Evolutionary conservation across 371 early-diverging fungal genomes (phyloP).

Genomic region (Smittium culicis): DNA sequence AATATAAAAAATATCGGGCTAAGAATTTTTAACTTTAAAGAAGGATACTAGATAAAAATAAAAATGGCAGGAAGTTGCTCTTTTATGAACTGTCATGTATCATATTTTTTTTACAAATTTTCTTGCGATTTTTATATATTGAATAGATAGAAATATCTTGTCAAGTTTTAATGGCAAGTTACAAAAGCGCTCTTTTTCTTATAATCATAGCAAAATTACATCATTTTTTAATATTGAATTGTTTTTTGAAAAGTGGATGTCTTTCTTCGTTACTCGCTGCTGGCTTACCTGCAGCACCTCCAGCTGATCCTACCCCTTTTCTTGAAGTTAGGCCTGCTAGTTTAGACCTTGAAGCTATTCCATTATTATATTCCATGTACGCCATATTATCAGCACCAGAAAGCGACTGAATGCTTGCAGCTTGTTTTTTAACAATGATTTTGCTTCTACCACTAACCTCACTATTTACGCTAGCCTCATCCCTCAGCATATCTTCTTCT

Average conservation of each 20-base stretch:
- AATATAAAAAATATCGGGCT: no score
- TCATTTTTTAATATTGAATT: conserved; percentile 27
- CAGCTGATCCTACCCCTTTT: conserved; percentile 25
- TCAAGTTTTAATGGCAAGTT: no score
- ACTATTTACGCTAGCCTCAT: conserved; percentile 31
- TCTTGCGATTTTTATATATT: no score
- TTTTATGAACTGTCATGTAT: no score
- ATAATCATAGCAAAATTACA: no score
- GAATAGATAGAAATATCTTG: no score
- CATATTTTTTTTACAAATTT: no score
- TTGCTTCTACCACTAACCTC: conserved; percentile 15
- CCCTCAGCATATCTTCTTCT: conserved; percentile 34
- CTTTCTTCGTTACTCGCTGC: conserved; percentile 33
- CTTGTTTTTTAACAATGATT: conserved; percentile 20
- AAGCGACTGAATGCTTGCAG: conserved; percentile 51
- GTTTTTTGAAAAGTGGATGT: conserved; percentile 56
- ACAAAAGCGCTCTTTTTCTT: no score
- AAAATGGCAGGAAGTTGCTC: no score
- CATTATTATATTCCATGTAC: conserved; percentile 55
- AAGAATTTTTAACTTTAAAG: no score
- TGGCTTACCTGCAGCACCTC: conserved; percentile 15
- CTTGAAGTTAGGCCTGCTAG: not conserved
- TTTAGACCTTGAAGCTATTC: conserved; percentile 13
- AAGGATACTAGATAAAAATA: no score
- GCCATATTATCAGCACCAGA: conserved; percentile 92